These are phyloP conservation scores for Ilyonectria mors-panacis DNA, from an alignment of 2,329 filamentous ascomycete genomes.

Conservation along the genomic window DNA sequence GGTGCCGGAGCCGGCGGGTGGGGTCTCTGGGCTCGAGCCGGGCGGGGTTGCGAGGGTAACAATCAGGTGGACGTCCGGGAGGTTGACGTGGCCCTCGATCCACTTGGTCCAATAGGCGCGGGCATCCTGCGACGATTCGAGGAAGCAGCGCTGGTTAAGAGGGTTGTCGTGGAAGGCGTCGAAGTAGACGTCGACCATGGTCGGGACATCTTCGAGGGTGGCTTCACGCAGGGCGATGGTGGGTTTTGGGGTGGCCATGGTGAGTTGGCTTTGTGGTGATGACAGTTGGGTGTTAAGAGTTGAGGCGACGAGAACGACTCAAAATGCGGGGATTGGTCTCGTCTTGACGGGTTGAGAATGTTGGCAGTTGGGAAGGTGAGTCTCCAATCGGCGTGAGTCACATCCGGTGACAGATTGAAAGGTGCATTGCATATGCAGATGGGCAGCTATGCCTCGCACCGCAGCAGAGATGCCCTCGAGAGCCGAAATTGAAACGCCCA, in stretches of 20 bases:
- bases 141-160: conserved; percentile 52
- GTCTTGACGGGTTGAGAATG: neutral
- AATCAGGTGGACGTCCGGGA: conserved; percentile 50
- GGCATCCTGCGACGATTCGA: conserved; percentile 42
- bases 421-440: neutral
- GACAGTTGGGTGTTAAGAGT: neutral
- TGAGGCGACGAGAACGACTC: neutral
- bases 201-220: conserved; percentile 50
- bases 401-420: neutral
- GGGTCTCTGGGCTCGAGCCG: neutral
- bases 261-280: neutral
- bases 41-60: conserved; percentile 46
- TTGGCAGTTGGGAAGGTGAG: neutral
- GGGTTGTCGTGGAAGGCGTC: conserved; percentile 50
- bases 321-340: neutral
- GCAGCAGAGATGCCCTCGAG: neutral
- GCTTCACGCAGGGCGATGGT: conserved; percentile 54
- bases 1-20: neutral
- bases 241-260: conserved; percentile 33
- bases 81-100: conserved; percentile 43
- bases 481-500: too few species aligned
- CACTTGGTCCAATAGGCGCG: conserved; percentile 38
- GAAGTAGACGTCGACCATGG: conserved; percentile 49
- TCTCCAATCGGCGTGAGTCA: conserved; percentile 9
- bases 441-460: neutral